These are phyloP conservation scores for Phytophthora multivora DNA, from an alignment of 352 stramenopile species.

Conservation along the genomic window DNA sequence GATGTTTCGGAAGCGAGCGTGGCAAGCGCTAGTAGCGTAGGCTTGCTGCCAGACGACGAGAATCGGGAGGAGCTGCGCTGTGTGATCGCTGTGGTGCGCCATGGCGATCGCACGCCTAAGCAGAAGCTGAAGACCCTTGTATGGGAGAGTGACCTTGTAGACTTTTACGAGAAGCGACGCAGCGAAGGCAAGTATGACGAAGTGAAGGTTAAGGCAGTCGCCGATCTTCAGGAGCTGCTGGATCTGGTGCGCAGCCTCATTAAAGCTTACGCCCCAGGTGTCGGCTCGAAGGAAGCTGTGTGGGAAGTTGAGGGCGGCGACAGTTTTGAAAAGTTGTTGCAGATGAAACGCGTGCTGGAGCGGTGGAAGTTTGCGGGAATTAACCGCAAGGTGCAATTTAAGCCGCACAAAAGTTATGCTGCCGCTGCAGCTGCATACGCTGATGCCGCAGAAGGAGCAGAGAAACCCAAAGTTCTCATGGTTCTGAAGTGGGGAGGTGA, in stretches of 20 bases:
- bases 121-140: conserved; percentile 98
- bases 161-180: conserved; percentile 76
- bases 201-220: conserved; percentile 85
- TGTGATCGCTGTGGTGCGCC: conserved; percentile 98
- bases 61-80: conserved; percentile 97
- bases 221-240: conserved; percentile 80
- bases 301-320: conserved; percentile 88
- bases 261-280: conserved; percentile 76
- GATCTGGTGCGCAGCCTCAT: conserved; percentile 82
- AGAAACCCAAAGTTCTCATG: conserved; percentile 93
- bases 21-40: conserved; percentile 55
- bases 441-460: conserved; percentile 29
- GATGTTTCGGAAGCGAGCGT: conserved; percentile 77
- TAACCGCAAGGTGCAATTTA: conserved; percentile 97
- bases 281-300: conserved; percentile 84
- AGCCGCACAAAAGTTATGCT: conserved; percentile 72
- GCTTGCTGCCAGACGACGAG: conserved; percentile 56
- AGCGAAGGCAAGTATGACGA: conserved; percentile 83
- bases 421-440: conserved; percentile 34
- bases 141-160: conserved; percentile 84
- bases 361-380: conserved; percentile 97
- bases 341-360: conserved; percentile 97
- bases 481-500: conserved; percentile 99
- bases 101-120: conserved; percentile 99
- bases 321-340: conserved; percentile 92